Evolutionary conservation across 306 rosid species (phyloP).

Genomic region (Prunus davidiana): DNA sequence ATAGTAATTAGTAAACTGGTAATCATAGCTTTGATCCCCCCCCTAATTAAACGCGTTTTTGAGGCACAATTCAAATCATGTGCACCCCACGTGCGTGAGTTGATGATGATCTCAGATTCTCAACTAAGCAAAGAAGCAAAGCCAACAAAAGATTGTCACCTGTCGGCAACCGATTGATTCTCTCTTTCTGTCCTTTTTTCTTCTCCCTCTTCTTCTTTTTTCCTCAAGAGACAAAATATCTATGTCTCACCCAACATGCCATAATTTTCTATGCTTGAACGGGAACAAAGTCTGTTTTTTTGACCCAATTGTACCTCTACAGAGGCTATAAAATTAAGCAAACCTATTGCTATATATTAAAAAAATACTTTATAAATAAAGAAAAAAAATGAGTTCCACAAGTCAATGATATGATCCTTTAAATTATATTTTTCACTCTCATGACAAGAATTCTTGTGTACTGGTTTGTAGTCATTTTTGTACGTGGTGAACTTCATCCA

Average conservation of each 20-base stretch:
- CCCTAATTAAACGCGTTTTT: conserved; percentile 41
- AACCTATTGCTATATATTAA: neutral
- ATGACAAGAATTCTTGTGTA: too few relatives aligned
- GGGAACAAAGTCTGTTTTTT: conserved; percentile 37
- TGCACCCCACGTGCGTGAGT: conserved; percentile 60
- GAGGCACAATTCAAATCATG: conserved; percentile 33
- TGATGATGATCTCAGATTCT: conserved; percentile 1
- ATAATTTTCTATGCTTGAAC: conserved; percentile 31
- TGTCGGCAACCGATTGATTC: conserved; percentile 46
- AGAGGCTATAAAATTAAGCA: neutral
- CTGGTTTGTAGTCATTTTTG: too few relatives aligned
- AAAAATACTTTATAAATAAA: too few relatives aligned
- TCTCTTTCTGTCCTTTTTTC: neutral
- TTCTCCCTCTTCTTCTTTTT: too few relatives aligned
- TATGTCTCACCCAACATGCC: conserved; percentile 35
- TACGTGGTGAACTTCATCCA: too few relatives aligned
- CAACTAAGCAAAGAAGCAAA: neutral
- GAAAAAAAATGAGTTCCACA: too few relatives aligned
- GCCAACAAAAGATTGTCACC: conserved; percentile 22
- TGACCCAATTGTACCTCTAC: conserved; percentile 31
- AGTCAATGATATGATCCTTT: too few relatives aligned
- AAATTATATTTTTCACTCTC: too few relatives aligned
- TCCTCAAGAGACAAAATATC: conserved; percentile 2
- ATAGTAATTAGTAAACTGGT: neutral
- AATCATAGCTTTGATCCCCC: conserved; percentile 16